phyloP scores from a whole-genome alignment of 306 rosid genomes.

The Vigna radiata region DNA sequence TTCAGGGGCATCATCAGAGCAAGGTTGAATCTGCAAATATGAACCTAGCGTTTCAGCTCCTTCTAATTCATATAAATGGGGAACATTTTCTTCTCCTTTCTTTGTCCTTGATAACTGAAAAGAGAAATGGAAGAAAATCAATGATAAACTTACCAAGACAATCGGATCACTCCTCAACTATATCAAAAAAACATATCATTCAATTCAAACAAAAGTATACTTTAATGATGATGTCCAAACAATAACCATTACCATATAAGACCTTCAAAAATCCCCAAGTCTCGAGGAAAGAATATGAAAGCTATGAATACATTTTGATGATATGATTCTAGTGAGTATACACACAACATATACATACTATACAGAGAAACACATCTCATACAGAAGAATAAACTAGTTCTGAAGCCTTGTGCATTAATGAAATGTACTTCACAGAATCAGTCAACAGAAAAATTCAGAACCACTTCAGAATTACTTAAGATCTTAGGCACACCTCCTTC shows the following conservation, averaged over 20 bases:
- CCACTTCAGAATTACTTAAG: constrained; percentile 24
- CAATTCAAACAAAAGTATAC: constrained; percentile 7
- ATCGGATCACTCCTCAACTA: constrained; percentile 7
- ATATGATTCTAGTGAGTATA: neutral
- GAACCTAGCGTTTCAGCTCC: constrained; percentile 88
- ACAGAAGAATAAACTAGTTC: constrained; percentile 18
- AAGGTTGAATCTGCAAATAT: constrained; percentile 71
- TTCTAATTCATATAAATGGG: constrained; percentile 67
- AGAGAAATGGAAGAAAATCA: constrained; percentile 29
- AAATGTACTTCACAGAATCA: neutral
- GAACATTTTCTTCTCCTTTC: constrained; percentile 62
- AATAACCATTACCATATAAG: constrained; percentile 19
- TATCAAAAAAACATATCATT: constrained; percentile 9
- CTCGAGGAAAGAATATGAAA: neutral
- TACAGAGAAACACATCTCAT: neutral
- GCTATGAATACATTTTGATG: neutral
- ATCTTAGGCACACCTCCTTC: constrained; percentile 66
- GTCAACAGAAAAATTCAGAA: constrained; percentile 5
- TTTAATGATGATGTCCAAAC: constrained; percentile 10
- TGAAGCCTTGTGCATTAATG: neutral
- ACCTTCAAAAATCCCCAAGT: neutral
- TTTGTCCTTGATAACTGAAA: constrained; percentile 71
- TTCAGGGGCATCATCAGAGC: constrained; percentile 63
- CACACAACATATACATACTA: neutral
- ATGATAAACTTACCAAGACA: neutral